These are phyloP conservation scores for Penicillium flavigenum DNA, from an alignment of 495 filamentous ascomycete genomes.

Conservation along the genomic window DNA sequence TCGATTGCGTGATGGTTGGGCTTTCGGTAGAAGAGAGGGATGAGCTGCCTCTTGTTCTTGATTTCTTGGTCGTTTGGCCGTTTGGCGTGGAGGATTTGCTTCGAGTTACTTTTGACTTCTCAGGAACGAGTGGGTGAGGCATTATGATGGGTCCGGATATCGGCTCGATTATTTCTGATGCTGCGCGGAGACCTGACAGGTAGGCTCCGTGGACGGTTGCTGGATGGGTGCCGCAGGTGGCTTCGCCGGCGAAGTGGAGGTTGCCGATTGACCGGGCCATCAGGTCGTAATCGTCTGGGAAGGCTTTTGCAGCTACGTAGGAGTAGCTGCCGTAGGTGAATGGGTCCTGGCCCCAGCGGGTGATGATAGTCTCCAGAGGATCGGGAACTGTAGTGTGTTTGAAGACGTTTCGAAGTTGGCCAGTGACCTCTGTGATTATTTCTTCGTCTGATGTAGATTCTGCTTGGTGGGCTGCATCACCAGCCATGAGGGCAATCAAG, in stretches of 20 bases:
- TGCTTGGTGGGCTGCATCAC: conserved; percentile 86
- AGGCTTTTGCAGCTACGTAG: conserved; percentile 77
- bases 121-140: conserved; percentile 72
- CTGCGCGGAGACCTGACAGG: conserved; percentile 85
- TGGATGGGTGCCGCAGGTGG: conserved; percentile 91
- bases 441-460: conserved; percentile 71
- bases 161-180: conserved; percentile 75
- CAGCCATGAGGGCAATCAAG: conserved; percentile 91
- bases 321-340: conserved; percentile 94
- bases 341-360: conserved; percentile 86
- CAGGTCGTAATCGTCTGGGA: conserved; percentile 83
- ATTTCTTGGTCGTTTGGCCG: conserved; percentile 15
- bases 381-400: conserved; percentile 61
- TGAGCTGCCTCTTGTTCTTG: conserved; percentile 9
- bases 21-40: conserved; percentile 13
- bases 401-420: conserved; percentile 68
- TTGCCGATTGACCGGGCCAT: conserved; percentile 88
- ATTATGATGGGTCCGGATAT: conserved; percentile 79
- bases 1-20: conserved; percentile 8
- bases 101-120: conserved; percentile 44
- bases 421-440: conserved; percentile 76
- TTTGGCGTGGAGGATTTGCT: conserved; percentile 20
- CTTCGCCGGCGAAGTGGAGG: conserved; percentile 94
- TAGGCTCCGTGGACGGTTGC: conserved; percentile 97
- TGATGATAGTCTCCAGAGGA: conserved; percentile 85